Evolutionary conservation across 768 basidiomycete species (phyloP), one percentile per base, ranked within the genome.

Genomic region (Cyclocybe cylindracea): DNA sequence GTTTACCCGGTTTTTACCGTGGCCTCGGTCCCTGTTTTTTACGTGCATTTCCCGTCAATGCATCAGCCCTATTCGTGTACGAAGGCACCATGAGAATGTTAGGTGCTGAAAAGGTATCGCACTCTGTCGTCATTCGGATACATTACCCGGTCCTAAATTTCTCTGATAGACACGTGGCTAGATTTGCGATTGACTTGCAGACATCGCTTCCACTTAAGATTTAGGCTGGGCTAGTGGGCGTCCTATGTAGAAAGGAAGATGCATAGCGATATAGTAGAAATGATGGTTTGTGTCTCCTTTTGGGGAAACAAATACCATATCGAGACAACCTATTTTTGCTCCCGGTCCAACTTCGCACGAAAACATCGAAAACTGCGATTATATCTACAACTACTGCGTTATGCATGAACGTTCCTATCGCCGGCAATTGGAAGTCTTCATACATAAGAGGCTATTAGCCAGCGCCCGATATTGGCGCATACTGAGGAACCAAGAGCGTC

Each of bases 41-140:
- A 53, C 76, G 89, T 54, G 87, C 90, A 14, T 87, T 91, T 68
- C 90, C 90, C 10, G 80, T 83, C 1, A 92, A 92, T 64, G 88
- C 89, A 1, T 86, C 82, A 43, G 90, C 89, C 0, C 75, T 87
- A 43, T 88, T 87, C 58, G 89, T 90, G 2, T 92, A 88, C 66
- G 89, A 91, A 69, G 85, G 82, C 37, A 74, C 85, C 24, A 83
- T 92, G 82, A 70, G 83, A 53, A 49, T 73, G 24, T 60, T 87
- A 45, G 84, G 81, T 35, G 86, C 89, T 11, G 85, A 88, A 66
- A 78, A 86, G 78, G 85, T 84, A 58, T 54, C 48, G 50, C 51
- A 39, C 39, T 32, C 50, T 19, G 31, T 39, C 42, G 52, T 54
- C 44, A 6, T 46, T 50, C 46, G 53, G 31, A 40, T 34, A 33